Conservation (phyloP, 768 basidiomycete genomes). For the Kwoniella newhampshirensis region DNA sequence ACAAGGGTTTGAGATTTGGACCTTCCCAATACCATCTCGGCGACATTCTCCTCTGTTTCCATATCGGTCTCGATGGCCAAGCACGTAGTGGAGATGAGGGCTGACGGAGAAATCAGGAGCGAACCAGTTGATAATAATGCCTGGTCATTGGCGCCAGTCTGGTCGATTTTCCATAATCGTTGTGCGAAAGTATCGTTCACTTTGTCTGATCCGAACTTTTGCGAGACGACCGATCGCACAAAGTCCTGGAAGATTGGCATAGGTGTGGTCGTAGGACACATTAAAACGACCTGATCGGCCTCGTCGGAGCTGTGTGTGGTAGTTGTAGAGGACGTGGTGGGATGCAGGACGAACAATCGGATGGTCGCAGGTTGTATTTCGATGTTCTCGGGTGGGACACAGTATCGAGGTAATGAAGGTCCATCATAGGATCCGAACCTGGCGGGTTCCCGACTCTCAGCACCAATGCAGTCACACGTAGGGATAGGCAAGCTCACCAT, state of each 20-base stretch:
- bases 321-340: constrained; percentile 1
- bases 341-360: constrained; percentile 29
- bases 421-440: constrained; percentile 70
- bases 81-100: constrained; percentile 2
- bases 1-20: constrained; percentile 56
- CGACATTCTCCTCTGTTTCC: constrained; percentile 9
- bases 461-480: background rate
- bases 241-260: constrained; percentile 29
- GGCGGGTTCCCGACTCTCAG: constrained; percentile 2
- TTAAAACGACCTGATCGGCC: constrained; percentile 17
- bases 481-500: constrained; percentile 61
- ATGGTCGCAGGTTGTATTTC: constrained; percentile 33
- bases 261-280: constrained; percentile 33
- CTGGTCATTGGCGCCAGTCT: constrained; percentile 13
- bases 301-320: constrained; percentile 16
- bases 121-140: constrained; percentile 13
- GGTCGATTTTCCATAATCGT: constrained; percentile 21
- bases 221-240: constrained; percentile 14
- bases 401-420: constrained; percentile 27
- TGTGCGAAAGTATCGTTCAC: background rate
- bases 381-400: constrained; percentile 28
- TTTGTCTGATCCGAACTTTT: constrained; percentile 7
- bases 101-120: constrained; percentile 10
- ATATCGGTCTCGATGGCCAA: constrained; percentile 2
- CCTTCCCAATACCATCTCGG: constrained; percentile 50